Conservation (phyloP, 1,284 basidiomycete genomes). For the Sanghuangporus weigelae region DNA sequence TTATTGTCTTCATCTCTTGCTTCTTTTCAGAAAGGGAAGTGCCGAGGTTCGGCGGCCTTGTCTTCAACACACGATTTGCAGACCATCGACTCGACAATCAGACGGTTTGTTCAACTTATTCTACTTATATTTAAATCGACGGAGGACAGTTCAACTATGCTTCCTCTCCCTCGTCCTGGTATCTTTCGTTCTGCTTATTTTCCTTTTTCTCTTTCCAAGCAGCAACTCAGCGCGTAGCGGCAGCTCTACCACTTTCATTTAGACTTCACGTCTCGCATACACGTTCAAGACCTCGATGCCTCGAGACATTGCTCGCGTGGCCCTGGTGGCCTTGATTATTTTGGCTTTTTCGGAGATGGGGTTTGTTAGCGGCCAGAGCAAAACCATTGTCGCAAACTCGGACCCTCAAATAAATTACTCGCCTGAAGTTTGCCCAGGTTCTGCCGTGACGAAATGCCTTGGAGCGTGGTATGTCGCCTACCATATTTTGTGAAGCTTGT, state of each 20-base stretch:
- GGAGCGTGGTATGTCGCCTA: conserved; percentile 11
- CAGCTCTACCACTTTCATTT: not conserved
- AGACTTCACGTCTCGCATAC: not conserved
- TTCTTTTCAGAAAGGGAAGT: not conserved
- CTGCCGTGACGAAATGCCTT: not conserved
- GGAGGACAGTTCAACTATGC: not conserved
- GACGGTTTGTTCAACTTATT: not conserved
- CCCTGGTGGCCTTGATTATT: conserved; percentile 13
- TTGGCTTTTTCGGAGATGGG: not conserved
- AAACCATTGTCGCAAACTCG: conserved; percentile 11
- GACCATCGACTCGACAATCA: not conserved
- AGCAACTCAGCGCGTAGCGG: not conserved
- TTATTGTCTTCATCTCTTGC: not conserved
- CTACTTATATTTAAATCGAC: conserved; percentile 4
- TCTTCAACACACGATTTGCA: not conserved
- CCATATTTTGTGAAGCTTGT: not conserved
- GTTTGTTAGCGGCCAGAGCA: not conserved
- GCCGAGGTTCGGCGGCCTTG: conserved; percentile 4
- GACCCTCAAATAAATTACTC: conserved; percentile 12
- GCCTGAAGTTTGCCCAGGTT: conserved; percentile 6
- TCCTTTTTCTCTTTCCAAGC: not conserved
- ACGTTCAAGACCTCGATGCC: conserved; percentile 1
- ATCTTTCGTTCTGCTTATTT: not conserved
- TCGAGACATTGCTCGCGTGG: not conserved
- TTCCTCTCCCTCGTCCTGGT: not conserved